These are phyloP conservation scores for Xylariaceae sp. DNA, from an alignment of 2,329 filamentous ascomycete genomes.

Conservation along the genomic window DNA sequence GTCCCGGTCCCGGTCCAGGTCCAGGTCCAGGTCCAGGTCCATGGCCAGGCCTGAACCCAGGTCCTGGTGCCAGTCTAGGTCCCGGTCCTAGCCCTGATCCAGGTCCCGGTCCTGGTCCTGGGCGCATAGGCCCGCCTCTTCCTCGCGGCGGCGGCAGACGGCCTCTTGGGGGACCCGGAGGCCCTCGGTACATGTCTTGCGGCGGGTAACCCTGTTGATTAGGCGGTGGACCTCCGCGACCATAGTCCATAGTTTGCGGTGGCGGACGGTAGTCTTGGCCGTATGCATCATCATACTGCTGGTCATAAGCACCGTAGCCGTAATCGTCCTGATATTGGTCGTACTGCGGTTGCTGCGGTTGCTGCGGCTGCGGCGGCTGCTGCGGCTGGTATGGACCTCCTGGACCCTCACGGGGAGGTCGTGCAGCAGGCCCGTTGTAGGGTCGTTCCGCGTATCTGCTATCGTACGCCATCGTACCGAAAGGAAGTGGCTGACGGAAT, in stretches of 20 bases:
- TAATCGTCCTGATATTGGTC: conserved; percentile 46
- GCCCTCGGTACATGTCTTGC: conserved; percentile 44
- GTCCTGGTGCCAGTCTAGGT: background rate
- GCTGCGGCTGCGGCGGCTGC: conserved; percentile 27
- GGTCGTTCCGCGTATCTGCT: conserved; percentile 45
- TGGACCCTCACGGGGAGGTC: conserved; percentile 32
- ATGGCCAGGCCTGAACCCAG: background rate
- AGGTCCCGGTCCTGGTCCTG: conserved; percentile 30
- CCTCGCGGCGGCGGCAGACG: conserved; percentile 41
- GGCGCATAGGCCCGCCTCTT: conserved; percentile 33
- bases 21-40: conserved; percentile 15
- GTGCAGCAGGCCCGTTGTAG: conserved; percentile 46
- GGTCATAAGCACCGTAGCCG: conserved; percentile 41
- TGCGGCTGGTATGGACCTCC: conserved; percentile 28
- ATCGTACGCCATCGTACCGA: conserved; percentile 47
- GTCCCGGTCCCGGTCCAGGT: conserved; percentile 15
- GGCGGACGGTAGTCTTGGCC: conserved; percentile 38
- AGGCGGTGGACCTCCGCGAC: conserved; percentile 39
- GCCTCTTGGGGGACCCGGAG: conserved; percentile 35
- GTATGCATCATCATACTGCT: conserved; percentile 39
- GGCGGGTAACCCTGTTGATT: conserved; percentile 38
- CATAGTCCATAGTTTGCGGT: conserved; percentile 45
- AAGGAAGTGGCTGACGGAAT: background rate
- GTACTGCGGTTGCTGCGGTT: conserved; percentile 36
- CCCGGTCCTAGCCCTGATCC: background rate